These are phyloP conservation scores for Fusarium acutatum DNA, from an alignment of 2,329 filamentous ascomycete species.

Conservation along the genomic window DNA sequence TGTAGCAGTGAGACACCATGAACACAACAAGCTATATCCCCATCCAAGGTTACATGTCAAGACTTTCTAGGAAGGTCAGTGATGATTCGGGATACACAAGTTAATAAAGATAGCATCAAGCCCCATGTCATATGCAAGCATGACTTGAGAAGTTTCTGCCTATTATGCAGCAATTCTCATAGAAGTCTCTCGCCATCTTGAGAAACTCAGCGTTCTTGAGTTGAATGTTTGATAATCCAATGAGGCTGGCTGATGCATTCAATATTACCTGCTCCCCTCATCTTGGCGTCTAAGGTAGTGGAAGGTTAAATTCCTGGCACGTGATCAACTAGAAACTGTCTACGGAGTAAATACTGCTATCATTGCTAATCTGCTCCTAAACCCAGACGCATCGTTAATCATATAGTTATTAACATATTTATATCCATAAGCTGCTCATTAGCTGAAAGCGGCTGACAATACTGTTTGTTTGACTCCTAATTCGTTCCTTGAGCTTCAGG, in stretches of 20 bases:
- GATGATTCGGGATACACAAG: conserved; percentile 2
- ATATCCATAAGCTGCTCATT: neutral
- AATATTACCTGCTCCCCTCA: neutral
- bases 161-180: neutral
- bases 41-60: neutral
- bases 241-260: neutral
- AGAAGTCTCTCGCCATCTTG: neutral
- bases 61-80: neutral
- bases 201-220: neutral
- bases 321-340: neutral
- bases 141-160: neutral
- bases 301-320: neutral
- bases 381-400: neutral
- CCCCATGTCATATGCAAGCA: neutral
- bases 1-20: conserved; percentile 15
- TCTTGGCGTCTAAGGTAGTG: conserved; percentile 4
- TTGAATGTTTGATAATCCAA: neutral
- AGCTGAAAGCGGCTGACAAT: neutral
- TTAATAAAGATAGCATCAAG: conserved; percentile 27
- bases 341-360: neutral
- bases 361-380: neutral
- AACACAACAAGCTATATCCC: neutral
- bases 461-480: neutral
- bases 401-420: neutral
- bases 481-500: neutral